Conservation (phyloP, 1,284 basidiomycete species). For the Naganishia sp. region DNA sequence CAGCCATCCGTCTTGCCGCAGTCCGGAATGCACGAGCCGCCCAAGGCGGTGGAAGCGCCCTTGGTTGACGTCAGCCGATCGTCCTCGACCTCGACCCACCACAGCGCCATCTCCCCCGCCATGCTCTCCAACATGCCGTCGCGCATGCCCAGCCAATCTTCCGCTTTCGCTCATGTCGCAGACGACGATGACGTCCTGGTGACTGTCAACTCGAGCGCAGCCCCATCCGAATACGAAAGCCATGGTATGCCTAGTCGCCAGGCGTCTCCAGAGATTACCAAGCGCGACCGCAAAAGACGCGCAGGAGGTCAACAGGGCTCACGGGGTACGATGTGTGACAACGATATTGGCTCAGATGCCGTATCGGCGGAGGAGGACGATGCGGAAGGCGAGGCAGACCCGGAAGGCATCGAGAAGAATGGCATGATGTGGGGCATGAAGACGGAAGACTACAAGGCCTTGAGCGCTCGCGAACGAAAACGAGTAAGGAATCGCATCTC, state of each 20-base stretch:
- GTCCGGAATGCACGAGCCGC: neutral
- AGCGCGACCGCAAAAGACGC: constrained; percentile 1
- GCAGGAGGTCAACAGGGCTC: neutral
- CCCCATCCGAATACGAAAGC: constrained; percentile 23
- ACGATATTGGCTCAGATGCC: constrained; percentile 13
- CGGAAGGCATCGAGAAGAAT: constrained; percentile 52
- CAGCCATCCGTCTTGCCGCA: neutral
- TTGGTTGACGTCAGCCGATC: constrained; percentile 13
- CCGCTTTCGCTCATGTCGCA: constrained; percentile 5
- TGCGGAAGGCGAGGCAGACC: constrained; percentile 41
- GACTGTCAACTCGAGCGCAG: constrained; percentile 10
- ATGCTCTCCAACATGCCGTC: constrained; percentile 26
- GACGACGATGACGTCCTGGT: constrained; percentile 18
- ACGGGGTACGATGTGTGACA: neutral
- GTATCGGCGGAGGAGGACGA: constrained; percentile 39
- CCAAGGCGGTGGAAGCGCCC: neutral
- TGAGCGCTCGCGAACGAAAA: constrained; percentile 52
- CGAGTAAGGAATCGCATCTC: constrained; percentile 53
- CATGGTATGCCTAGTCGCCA: constrained; percentile 5
- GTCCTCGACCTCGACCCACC: constrained; percentile 20
- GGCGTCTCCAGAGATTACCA: constrained; percentile 3
- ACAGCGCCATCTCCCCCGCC: constrained; percentile 31
- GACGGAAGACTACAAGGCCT: constrained; percentile 50
- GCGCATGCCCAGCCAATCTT: constrained; percentile 10
- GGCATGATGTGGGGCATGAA: constrained; percentile 56